phyloP scores from a whole-genome alignment of 1,139 yeast species.

The Blastobotrys raffinosifermentans region DNA sequence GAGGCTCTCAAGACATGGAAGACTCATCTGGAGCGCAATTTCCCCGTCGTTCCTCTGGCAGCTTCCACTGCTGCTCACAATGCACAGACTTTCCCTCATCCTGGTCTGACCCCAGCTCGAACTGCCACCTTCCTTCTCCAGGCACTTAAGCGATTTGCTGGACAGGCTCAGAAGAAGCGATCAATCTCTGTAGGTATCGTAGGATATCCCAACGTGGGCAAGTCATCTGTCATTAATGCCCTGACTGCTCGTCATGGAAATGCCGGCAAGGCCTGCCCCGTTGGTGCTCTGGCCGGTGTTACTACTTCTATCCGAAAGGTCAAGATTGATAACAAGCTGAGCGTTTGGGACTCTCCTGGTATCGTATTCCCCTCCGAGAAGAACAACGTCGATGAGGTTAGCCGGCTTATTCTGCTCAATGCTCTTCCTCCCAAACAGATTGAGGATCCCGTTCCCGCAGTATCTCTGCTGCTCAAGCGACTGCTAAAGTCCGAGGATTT shows the following conservation, averaged over 20 bases:
- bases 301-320: conserved; percentile 89
- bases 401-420: conserved; percentile 78
- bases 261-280: conserved; percentile 69
- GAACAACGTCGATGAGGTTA: conserved; percentile 56
- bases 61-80: conserved; percentile 52
- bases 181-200: conserved; percentile 94
- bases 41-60: conserved; percentile 85
- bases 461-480: conserved; percentile 68
- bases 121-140: conserved; percentile 73
- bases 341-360: conserved; percentile 93
- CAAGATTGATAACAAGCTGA: conserved; percentile 83
- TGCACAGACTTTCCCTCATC: conserved; percentile 67
- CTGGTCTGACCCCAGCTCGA: conserved; percentile 55
- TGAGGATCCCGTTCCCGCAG: conserved; percentile 78
- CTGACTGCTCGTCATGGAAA: conserved; percentile 77
- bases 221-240: conserved; percentile 91
- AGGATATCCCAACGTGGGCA: conserved; percentile 96
- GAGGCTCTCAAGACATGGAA: conserved; percentile 82
- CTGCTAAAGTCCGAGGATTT: conserved; percentile 53
- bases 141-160: conserved; percentile 80
- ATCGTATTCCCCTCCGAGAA: conserved; percentile 84
- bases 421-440: conserved; percentile 89
- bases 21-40: conserved; percentile 66
- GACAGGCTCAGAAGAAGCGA: conserved; percentile 77
- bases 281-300: conserved; percentile 96